Evolutionary conservation across 1,139 yeast species (phyloP).

Genomic region (Taiozyma onychis): DNA sequence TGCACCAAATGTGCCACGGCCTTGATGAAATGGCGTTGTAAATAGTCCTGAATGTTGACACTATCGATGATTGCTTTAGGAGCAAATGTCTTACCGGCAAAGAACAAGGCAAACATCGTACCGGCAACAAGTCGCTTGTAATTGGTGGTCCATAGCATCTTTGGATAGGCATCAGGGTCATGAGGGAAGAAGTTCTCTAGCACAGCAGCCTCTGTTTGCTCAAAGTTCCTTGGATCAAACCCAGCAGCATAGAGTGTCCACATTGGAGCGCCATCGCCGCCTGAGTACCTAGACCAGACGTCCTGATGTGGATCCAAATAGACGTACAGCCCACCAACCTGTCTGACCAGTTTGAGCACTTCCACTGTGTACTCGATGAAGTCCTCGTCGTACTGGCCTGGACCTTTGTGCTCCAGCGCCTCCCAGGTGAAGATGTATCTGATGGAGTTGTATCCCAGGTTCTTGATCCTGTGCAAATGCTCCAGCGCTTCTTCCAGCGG

Average conservation of each 20-base stretch:
- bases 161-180: slow-evolving; percentile 47
- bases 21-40: slow-evolving; percentile 58
- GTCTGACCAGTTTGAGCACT: slow-evolving; percentile 50
- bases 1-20: slow-evolving; percentile 53
- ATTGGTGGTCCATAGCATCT: slow-evolving; percentile 94
- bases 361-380: slow-evolving; percentile 66
- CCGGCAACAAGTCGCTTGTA: slow-evolving; percentile 70
- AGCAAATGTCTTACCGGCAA: slow-evolving; percentile 65
- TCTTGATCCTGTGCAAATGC: slow-evolving; percentile 65
- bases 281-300: slow-evolving; percentile 85
- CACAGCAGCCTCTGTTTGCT: slow-evolving; percentile 66
- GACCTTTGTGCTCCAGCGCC: slow-evolving; percentile 85
- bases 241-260: slow-evolving; percentile 98
- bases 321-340: slow-evolving; percentile 72
- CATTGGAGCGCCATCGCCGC: slow-evolving; percentile 95
- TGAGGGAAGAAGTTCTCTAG: slow-evolving; percentile 49
- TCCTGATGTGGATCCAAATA: slow-evolving; percentile 91
- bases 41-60: slow-evolving; percentile 68
- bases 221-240: slow-evolving; percentile 66
- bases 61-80: slow-evolving; percentile 70
- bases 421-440: slow-evolving; percentile 87
- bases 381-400: slow-evolving; percentile 75
- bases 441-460: slow-evolving; percentile 78
- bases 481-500: slow-evolving; percentile 63
- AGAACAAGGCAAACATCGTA: slow-evolving; percentile 83